Evolutionary conservation across 306 rosid species (phyloP).

Genomic region (Citrullus colocynthis): DNA sequence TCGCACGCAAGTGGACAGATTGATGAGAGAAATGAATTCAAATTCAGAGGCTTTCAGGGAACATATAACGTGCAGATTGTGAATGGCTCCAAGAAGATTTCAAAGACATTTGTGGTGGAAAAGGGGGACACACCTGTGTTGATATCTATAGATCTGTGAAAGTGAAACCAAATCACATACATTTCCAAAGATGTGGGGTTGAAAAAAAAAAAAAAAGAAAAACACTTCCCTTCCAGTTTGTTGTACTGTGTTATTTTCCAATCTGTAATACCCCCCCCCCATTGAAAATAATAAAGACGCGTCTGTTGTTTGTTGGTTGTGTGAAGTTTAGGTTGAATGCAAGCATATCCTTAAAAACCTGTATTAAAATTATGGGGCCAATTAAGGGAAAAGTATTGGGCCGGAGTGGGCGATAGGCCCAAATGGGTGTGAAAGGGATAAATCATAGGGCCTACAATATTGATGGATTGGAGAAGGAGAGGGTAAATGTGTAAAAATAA

Average conservation of each 20-base stretch:
- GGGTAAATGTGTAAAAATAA: background rate
- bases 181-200: background rate
- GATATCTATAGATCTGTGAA: slow-evolving; percentile 30
- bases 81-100: slow-evolving; percentile 24
- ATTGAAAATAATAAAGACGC: background rate
- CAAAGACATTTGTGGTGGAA: slow-evolving; percentile 68
- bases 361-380: background rate
- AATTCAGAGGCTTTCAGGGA: slow-evolving; percentile 78
- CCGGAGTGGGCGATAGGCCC: background rate
- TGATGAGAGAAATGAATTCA: slow-evolving; percentile 40
- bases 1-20: slow-evolving; percentile 44
- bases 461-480: background rate
- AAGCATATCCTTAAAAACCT: background rate
- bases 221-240: background rate
- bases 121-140: slow-evolving; percentile 50
- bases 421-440: background rate
- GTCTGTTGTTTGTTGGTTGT: background rate
- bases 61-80: slow-evolving; percentile 48
- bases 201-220: background rate
- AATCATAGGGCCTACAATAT: background rate
- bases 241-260: background rate
- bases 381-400: background rate
- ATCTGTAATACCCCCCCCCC: background rate
- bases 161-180: slow-evolving; percentile 8
- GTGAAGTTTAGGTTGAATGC: background rate